Percentiles rank a stretch among this genome's conserved stretches.
Evolutionary conservation across 306 rosid species (phyloP).

Genomic region (Trichosanthes truncata): DNA sequence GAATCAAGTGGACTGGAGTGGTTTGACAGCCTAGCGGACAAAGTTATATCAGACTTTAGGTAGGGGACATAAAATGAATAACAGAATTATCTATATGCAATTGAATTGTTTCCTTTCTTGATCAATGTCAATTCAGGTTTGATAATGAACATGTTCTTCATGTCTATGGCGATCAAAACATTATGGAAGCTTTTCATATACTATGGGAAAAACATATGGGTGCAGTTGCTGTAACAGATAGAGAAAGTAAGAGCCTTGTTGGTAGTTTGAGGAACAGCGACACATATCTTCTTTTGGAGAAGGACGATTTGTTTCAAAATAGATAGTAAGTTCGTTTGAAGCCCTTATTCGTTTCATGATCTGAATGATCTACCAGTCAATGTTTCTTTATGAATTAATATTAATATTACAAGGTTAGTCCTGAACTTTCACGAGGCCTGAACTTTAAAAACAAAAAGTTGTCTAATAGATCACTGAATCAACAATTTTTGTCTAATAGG

Average conservation of each 20-base stretch:
- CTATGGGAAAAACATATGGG: slow-evolving; percentile 31
- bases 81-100: neutral
- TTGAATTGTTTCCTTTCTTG: neutral
- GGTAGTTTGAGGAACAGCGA: slow-evolving; percentile 47
- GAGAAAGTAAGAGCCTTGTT: slow-evolving; percentile 32
- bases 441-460: no score
- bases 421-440: no score
- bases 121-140: slow-evolving; percentile 26
- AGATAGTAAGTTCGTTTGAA: slow-evolving; percentile 27
- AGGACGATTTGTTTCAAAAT: slow-evolving; percentile 25
- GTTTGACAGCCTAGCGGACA: slow-evolving; percentile 49
- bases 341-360: neutral
- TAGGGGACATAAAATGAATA: slow-evolving; percentile 7
- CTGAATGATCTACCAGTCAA: neutral
- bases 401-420: no score
- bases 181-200: slow-evolving; percentile 39
- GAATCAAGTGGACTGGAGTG: slow-evolving; percentile 52
- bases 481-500: no score
- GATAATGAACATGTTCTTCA: slow-evolving; percentile 30
- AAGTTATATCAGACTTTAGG: slow-evolving; percentile 36
- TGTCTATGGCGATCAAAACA: slow-evolving; percentile 44
- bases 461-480: no score
- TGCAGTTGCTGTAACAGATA: slow-evolving; percentile 36
- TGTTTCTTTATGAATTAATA: no score
- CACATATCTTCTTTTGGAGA: slow-evolving; percentile 32